Base-by-base conservation (phyloP, 139 green algal species). In the Chlorella sp. region DNA sequence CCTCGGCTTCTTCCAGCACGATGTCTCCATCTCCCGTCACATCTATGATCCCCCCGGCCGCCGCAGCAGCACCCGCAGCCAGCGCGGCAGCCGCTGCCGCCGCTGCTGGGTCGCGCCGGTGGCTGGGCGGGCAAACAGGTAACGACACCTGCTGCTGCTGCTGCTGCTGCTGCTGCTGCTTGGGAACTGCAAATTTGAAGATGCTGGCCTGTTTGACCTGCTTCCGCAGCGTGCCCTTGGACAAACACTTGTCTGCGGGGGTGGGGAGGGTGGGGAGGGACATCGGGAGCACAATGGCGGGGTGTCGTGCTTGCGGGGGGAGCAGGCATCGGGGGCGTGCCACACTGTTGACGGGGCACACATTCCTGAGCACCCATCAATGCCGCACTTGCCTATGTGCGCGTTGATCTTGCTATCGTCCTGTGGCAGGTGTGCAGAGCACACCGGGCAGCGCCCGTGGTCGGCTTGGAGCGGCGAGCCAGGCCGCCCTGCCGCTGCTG, bases 211-310 rank as follows among this genome's bases (percentile, higher is more conserved):
- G 89, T 83, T 92, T 79, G n/a, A 39, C 75, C 28, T 76, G 78
- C 64, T 77, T 87, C 24, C 76, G 48, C 36, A 80, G 21, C 12
- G 69, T 24, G 34, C 64, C 39, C 24, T 85, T 91, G 53, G 84
- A 77, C 42, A 92, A 73, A 73, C 89, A 92, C 34, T 91, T 91
- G 78, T 92, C 89, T 92, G 83, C 69, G 73, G 73, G 1, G 30
- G 28, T 3, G 61, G 11, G 48, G 9, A 64, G 18, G 15, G 48
- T 34, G 21, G 14, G 57, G 19, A 4, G 24, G 18, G 78, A n/a
- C n/a, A n/a, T n/a, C n/a, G n/a, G n/a, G n/a, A n/a, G n/a, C n/a
- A n/a, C n/a, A n/a, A n/a, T 48, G 75, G 75, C n/a, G 18, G 77
- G n/a, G 36, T 19, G 9, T 32, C 69, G n/a, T 22, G 28, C 16